A percentile compares a stretch with the other conserved stretches of the same genome.
Evolutionary conservation across 805 yeast genomes (phyloP).

Genomic region (Kazachstania bromeliacearum): DNA sequence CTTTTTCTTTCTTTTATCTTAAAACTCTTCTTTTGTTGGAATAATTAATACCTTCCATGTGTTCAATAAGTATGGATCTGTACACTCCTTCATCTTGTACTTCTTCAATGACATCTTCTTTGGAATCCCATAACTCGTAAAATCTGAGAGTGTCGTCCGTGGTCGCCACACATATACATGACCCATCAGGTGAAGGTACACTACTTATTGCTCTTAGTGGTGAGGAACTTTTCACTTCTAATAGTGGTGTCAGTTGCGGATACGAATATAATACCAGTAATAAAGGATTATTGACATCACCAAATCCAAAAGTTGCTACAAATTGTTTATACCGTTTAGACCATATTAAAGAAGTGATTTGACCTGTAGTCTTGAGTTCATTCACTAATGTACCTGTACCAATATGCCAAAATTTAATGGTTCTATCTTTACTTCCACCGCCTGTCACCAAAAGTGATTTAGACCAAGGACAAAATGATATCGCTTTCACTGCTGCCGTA

Average conservation of each 20-base stretch:
- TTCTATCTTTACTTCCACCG: slow-evolving; percentile 76
- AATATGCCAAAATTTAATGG: slow-evolving; percentile 83
- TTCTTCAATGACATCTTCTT: slow-evolving; percentile 29
- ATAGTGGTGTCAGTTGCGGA: slow-evolving; percentile 46
- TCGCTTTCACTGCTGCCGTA: slow-evolving; percentile 80
- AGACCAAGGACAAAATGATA: slow-evolving; percentile 89
- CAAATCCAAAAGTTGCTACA: slow-evolving; percentile 76
- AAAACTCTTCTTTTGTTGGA: not conserved
- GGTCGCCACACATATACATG: slow-evolving; percentile 60
- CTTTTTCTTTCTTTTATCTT: no score
- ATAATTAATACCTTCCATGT: slow-evolving; percentile 42
- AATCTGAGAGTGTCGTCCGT: slow-evolving; percentile 73
- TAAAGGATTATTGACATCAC: slow-evolving; percentile 41
- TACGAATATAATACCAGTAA: slow-evolving; percentile 56
- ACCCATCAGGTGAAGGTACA: slow-evolving; percentile 52
- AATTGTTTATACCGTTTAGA: slow-evolving; percentile 53
- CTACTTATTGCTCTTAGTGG: slow-evolving; percentile 58
- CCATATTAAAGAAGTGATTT: slow-evolving; percentile 77
- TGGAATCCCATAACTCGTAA: slow-evolving; percentile 58
- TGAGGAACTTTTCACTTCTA: slow-evolving; percentile 41
- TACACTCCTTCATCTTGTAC: slow-evolving; percentile 38
- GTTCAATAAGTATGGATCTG: slow-evolving; percentile 50
- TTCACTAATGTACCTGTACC: slow-evolving; percentile 61
- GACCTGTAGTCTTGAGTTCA: slow-evolving; percentile 52
- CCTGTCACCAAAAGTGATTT: slow-evolving; percentile 76